These are phyloP conservation scores for Penicillium olsonii DNA, from an alignment of 2,329 filamentous ascomycete genomes.

Conservation along the genomic window DNA sequence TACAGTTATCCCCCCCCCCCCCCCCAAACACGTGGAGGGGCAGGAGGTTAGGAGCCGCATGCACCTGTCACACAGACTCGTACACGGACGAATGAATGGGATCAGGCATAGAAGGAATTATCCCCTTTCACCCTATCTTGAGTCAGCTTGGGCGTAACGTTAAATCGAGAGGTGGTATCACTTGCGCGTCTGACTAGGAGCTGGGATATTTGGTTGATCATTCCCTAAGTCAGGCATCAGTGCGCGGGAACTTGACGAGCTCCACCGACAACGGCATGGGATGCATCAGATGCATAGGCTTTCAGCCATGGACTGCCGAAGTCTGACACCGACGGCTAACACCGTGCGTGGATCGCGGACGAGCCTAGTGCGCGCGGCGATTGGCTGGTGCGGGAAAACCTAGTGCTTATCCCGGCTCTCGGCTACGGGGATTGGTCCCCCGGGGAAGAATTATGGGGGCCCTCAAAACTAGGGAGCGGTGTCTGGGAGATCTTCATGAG, in stretches of 20 bases:
- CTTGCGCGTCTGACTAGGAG: not conserved
- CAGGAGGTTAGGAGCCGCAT: not conserved
- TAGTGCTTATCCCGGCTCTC: conserved; percentile 10
- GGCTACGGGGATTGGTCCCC: conserved; percentile 13
- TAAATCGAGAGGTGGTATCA: conserved; percentile 2
- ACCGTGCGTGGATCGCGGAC: conserved; percentile 14
- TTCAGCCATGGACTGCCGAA: conserved; percentile 9
- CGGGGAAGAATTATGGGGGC: not conserved
- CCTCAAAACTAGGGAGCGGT: conserved; percentile 23
- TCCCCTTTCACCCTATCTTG: not conserved
- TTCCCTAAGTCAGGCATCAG: not conserved
- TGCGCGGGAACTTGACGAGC: not conserved
- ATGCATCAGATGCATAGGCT: conserved; percentile 3
- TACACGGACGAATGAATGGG: no score
- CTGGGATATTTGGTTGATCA: conserved; percentile 5
- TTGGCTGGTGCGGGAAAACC: conserved; percentile 7
- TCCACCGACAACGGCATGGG: not conserved
- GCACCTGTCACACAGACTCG: not conserved
- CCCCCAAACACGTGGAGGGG: not conserved
- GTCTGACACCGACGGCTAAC: conserved; percentile 25
- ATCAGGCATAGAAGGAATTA: not conserved
- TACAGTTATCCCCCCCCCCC: not conserved
- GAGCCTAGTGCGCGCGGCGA: not conserved
- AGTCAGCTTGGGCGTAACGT: conserved; percentile 9
- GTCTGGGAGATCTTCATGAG: conserved; percentile 10